Conservation (phyloP, 257 asterid species). For the Avicennia marina region DNA sequence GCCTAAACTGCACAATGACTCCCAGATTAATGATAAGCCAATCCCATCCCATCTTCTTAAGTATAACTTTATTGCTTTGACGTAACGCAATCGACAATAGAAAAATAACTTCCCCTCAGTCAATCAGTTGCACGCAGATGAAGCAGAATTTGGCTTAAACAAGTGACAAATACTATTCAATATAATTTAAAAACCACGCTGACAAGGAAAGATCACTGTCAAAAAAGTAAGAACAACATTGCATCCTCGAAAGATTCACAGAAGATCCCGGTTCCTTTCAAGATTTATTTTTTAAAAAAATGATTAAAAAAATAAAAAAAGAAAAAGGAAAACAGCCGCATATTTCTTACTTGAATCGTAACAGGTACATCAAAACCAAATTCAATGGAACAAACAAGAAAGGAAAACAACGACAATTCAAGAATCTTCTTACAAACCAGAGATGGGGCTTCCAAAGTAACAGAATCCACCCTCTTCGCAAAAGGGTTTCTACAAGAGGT, state of each 20-base stretch:
- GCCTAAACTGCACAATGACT: no score
- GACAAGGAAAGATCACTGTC: not conserved
- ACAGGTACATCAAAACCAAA: slow-evolving; percentile 18
- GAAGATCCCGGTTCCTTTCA: slow-evolving; percentile 5
- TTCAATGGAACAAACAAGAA: slow-evolving; percentile 21
- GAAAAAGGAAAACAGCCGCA: no score
- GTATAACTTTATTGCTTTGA: no score
- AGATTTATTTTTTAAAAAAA: not conserved
- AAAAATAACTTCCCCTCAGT: no score
- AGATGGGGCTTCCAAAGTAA: slow-evolving; percentile 12
- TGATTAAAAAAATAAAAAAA: no score
- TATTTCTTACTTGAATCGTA: no score
- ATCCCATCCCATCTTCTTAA: no score
- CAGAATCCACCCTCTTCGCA: slow-evolving; percentile 17
- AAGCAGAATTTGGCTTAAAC: not conserved
- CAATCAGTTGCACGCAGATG: no score
- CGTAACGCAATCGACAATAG: no score
- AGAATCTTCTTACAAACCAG: slow-evolving; percentile 33
- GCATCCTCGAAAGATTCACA: slow-evolving; percentile 23
- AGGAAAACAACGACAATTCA: slow-evolving; percentile 13
- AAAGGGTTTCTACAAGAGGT: slow-evolving; percentile 25
- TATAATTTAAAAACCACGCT: slow-evolving; percentile 1
- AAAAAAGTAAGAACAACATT: not conserved
- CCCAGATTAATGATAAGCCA: no score
- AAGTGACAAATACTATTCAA: not conserved